These are phyloP conservation scores for Cucumis melo DNA, from an alignment of 306 rosid genomes.

Conservation along the genomic window DNA sequence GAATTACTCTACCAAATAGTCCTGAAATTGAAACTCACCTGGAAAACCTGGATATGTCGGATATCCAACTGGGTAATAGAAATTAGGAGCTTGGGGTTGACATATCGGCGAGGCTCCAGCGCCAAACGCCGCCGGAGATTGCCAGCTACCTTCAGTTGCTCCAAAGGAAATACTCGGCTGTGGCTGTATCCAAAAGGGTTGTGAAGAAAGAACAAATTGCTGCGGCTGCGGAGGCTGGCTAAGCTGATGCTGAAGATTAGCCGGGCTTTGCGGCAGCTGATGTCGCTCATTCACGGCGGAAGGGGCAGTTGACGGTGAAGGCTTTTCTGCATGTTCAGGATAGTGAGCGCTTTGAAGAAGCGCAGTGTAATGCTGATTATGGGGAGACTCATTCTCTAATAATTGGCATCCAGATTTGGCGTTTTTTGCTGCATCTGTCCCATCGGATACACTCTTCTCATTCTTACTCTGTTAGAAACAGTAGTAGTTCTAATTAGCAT, in stretches of 20 bases:
- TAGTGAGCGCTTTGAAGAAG: not conserved
- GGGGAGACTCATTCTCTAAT: not conserved
- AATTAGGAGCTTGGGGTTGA: slow-evolving; percentile 21
- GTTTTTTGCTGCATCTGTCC: not conserved
- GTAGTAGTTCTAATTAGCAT: not conserved
- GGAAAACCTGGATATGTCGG: slow-evolving; percentile 24
- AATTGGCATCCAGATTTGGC: not conserved
- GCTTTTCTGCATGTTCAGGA: not conserved
- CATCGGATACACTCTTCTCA: not conserved
- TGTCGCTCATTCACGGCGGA: not conserved
- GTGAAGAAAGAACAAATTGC: slow-evolving; percentile 12
- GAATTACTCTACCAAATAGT: not conserved
- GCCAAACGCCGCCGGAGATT: not conserved
- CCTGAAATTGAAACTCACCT: slow-evolving; percentile 18
- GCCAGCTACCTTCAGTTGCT: not conserved
- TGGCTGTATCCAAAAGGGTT: slow-evolving; percentile 29
- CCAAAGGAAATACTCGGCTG: not conserved
- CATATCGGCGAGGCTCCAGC: not conserved
- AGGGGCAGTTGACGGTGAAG: not conserved
- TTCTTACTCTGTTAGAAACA: not conserved
- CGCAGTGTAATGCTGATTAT: not conserved
- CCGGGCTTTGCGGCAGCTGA: not conserved
- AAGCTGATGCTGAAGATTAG: not conserved
- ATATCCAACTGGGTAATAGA: slow-evolving; percentile 26
- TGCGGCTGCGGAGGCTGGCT: not conserved